These are phyloP conservation scores for Oxytropis ochrocephala DNA, from an alignment of 306 rosid species.

Conservation along the genomic window DNA sequence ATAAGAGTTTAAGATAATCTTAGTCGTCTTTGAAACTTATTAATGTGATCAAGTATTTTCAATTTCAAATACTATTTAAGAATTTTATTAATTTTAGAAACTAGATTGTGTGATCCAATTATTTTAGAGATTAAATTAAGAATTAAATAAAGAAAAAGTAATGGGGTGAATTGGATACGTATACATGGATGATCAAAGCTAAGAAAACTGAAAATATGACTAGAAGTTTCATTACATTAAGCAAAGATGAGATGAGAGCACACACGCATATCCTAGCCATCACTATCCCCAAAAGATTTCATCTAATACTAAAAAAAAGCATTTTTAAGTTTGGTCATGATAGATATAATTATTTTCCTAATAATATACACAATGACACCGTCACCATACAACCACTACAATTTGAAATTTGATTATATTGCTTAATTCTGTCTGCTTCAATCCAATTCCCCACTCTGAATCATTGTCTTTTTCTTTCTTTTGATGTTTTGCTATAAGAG, in stretches of 20 bases:
- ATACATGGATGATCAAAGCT: neutral
- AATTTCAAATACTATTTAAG: too few relatives aligned
- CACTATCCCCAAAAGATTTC: neutral
- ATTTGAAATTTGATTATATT: conserved; percentile 14
- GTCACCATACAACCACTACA: conserved; percentile 36
- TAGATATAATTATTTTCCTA: conserved; percentile 30
- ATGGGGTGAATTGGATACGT: neutral
- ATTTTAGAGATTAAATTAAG: too few relatives aligned
- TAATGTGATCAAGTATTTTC: too few relatives aligned
- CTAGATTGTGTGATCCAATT: too few relatives aligned
- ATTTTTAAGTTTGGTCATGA: conserved; percentile 23
- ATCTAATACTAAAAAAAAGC: neutral
- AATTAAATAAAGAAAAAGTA: neutral
- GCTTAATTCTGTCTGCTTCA: conserved; percentile 16
- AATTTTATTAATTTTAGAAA: too few relatives aligned
- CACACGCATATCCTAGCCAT: neutral
- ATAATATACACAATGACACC: conserved; percentile 30
- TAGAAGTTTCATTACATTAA: neutral
- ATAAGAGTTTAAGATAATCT: too few relatives aligned
- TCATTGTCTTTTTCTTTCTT: conserved; percentile 25
- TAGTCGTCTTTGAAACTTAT: too few relatives aligned
- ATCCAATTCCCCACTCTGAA: conserved; percentile 22
- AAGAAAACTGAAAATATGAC: neutral
- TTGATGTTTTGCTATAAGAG: conserved; percentile 8
- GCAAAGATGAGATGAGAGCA: neutral